Evolutionary conservation across 2,329 filamentous ascomycete genomes (phyloP).

Genomic region (Orbilia brochopaga): DNA sequence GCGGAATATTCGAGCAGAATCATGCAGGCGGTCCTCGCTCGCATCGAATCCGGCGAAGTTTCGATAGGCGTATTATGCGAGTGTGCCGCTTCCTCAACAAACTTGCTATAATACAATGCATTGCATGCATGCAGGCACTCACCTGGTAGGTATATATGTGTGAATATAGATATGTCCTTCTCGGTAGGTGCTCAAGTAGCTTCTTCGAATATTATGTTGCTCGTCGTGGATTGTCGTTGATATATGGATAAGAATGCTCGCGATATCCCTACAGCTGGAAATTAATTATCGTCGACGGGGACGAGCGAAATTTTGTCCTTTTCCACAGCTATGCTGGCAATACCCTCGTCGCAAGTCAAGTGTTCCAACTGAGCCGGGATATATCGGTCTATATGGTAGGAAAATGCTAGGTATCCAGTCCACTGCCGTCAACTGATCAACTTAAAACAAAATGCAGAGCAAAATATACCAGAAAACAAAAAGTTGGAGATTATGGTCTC

Average conservation of each 20-base stretch:
- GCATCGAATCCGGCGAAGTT: conserved; percentile 7
- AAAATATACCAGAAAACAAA: conserved; percentile 6
- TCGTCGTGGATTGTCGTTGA: too few relatives aligned
- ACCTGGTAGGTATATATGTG: neutral
- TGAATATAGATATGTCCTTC: too few relatives aligned
- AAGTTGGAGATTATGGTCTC: neutral
- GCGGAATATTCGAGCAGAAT: neutral
- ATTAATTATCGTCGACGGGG: too few relatives aligned
- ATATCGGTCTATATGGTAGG: neutral
- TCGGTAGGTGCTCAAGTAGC: too few relatives aligned
- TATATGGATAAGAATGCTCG: too few relatives aligned
- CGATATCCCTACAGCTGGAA: too few relatives aligned
- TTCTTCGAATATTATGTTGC: too few relatives aligned
- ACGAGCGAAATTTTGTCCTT: too few relatives aligned
- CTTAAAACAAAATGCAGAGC: neutral
- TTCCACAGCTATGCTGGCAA: too few relatives aligned
- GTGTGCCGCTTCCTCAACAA: neutral
- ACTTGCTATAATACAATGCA: neutral
- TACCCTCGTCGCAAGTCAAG: too few relatives aligned
- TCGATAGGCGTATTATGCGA: neutral
- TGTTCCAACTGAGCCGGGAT: too few relatives aligned
- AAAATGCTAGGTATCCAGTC: neutral
- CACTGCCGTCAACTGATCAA: too few relatives aligned
- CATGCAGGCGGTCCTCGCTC: neutral
- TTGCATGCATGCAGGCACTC: neutral